Evolutionary conservation across 192 early-diverging fungal genomes (phyloP).

Genomic region (Pilaira anomala): DNA sequence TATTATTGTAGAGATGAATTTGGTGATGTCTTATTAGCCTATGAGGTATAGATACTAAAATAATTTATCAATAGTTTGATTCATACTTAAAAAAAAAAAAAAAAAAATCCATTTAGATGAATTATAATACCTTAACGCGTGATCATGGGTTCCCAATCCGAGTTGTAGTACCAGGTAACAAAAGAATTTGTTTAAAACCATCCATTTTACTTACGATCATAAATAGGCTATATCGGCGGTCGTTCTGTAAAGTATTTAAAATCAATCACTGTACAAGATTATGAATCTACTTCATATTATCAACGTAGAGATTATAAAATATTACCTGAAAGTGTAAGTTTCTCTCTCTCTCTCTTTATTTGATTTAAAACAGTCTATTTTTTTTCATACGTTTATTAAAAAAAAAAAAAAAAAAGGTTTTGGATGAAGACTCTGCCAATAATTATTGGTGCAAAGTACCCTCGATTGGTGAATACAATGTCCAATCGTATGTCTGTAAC

Average conservation of each 20-base stretch:
- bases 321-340: constrained; percentile 65
- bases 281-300: constrained; percentile 68
- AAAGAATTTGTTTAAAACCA: not conserved
- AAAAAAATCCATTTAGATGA: no score
- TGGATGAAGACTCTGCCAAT: constrained; percentile 34
- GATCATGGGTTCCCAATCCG: constrained; percentile 89
- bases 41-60: no score
- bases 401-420: constrained; percentile 4
- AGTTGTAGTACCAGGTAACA: constrained; percentile 73
- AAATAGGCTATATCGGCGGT: constrained; percentile 74
- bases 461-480: constrained; percentile 68
- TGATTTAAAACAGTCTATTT: constrained; percentile 11
- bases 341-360: constrained; percentile 39
- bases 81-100: no score
- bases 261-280: constrained; percentile 60
- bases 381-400: not conserved
- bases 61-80: no score
- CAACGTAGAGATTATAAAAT: constrained; percentile 84
- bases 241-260: constrained; percentile 89
- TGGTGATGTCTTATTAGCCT: constrained; percentile 70
- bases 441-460: constrained; percentile 55
- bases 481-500: constrained; percentile 75
- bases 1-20: constrained; percentile 41
- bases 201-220: constrained; percentile 1
- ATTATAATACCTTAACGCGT: constrained; percentile 63